These are phyloP conservation scores for Limonium bicolor DNA, from an alignment of 148 eudicot species.

Conservation along the genomic window DNA sequence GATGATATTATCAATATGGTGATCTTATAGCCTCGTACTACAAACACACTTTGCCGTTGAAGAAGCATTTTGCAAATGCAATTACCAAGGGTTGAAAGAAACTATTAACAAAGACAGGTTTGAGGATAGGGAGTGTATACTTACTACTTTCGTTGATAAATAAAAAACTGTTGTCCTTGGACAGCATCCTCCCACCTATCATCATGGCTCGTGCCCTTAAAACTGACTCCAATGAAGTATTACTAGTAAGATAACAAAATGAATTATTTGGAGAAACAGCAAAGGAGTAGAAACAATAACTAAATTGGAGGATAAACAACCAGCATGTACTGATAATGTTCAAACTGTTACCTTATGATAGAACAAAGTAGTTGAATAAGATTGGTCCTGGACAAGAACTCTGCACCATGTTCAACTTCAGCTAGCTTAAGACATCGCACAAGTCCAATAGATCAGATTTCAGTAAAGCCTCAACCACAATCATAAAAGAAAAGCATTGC, in stretches of 20 bases:
- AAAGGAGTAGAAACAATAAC: not conserved
- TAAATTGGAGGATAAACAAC: not conserved
- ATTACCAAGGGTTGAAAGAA: too few species aligned
- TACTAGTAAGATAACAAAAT: conserved; percentile 14
- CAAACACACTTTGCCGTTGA: too few species aligned
- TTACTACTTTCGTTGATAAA: conserved; percentile 48
- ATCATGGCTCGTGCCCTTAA: conserved; percentile 79
- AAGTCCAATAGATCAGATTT: too few species aligned
- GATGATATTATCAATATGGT: too few species aligned
- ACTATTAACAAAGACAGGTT: not conserved
- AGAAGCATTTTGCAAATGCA: too few species aligned
- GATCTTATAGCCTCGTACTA: too few species aligned
- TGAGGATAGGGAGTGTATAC: conserved; percentile 6
- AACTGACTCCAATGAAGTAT: conserved; percentile 39
- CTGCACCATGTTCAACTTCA: conserved; percentile 59
- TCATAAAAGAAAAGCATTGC: too few species aligned
- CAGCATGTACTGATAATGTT: not conserved
- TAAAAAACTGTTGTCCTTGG: conserved; percentile 38
- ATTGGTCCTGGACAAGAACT: conserved; percentile 56
- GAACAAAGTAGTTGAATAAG: conserved; percentile 60
- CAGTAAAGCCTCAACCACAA: too few species aligned
- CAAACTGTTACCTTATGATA: conserved; percentile 46
- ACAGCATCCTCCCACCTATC: conserved; percentile 84
- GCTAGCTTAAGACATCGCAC: conserved; percentile 39
- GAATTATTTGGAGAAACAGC: not conserved